Evolutionary conservation across 169 alveolate species (phyloP).

Genomic region (Perkinsus marinus): DNA sequence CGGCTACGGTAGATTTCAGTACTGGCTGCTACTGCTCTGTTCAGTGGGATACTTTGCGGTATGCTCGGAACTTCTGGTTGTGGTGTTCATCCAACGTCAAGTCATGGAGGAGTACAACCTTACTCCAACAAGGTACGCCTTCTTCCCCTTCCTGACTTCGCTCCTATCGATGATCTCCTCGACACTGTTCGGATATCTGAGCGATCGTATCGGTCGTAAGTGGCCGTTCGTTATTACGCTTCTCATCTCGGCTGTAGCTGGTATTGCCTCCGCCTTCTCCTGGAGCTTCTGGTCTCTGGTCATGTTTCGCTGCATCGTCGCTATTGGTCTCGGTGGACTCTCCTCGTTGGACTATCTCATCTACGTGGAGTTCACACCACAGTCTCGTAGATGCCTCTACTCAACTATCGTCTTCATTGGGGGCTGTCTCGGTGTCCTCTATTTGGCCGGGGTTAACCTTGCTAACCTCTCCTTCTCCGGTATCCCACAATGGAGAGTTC

Average conservation of each 20-base stretch:
- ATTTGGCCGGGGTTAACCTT: background rate
- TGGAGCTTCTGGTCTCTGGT: background rate
- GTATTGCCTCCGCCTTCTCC: background rate
- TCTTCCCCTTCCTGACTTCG: background rate
- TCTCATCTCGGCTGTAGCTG: background rate
- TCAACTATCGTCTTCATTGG: background rate
- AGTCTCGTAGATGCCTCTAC: background rate
- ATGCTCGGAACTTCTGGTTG: background rate
- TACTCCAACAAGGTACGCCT: background rate
- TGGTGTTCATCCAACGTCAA: background rate
- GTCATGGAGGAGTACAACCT: background rate
- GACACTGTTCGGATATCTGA: background rate
- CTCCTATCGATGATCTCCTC: background rate
- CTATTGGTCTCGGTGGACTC: background rate
- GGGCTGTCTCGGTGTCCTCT: background rate
- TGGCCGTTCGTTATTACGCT: background rate
- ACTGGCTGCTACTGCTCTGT: too few relatives aligned
- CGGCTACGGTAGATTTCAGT: too few relatives aligned
- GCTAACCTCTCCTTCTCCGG: background rate
- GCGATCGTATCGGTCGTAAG: background rate
- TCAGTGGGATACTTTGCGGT: too few relatives aligned
- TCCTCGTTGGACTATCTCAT: background rate
- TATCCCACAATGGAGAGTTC: background rate
- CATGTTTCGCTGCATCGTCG: background rate
- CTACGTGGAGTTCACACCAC: background rate